Evolutionary conservation across 129 eudicot species (phyloP).

Genomic region (Ambrosia artemisiifolia): DNA sequence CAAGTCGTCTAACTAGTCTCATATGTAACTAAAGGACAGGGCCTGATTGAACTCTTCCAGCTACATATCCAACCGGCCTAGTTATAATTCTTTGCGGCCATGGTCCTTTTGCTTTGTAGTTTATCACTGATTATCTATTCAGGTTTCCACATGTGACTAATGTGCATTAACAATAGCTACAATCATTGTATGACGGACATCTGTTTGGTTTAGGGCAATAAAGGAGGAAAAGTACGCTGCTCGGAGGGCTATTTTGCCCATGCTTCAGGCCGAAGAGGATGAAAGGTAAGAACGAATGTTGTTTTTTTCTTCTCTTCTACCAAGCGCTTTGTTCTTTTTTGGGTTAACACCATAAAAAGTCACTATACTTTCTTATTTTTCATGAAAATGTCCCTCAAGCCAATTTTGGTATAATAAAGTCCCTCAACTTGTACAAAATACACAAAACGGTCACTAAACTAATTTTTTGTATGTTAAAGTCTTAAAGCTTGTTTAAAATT

Average conservation of each 20-base stretch:
- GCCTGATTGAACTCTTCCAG: not conserved
- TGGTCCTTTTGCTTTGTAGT: not conserved
- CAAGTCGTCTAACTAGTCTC: not conserved
- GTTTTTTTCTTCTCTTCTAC: not conserved
- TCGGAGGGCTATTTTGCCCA: conserved; percentile 80
- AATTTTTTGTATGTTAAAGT: too few relatives aligned
- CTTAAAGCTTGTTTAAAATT: too few relatives aligned
- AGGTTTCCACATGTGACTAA: not conserved
- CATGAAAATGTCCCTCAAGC: too few relatives aligned
- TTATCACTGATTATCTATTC: not conserved
- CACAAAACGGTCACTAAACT: too few relatives aligned
- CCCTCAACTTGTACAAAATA: too few relatives aligned
- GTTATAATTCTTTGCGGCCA: not conserved
- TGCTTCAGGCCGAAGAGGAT: conserved; percentile 98
- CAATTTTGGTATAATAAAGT: too few relatives aligned
- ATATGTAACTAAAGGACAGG: not conserved
- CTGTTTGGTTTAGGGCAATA: conserved; percentile 52
- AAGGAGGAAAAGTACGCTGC: conserved; percentile 93
- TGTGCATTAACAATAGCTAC: not conserved
- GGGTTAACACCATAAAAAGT: too few relatives aligned
- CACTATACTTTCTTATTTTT: too few relatives aligned
- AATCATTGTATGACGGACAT: not conserved
- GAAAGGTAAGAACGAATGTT: conserved; percentile 56
- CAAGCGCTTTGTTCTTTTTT: not conserved
- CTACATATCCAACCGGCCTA: not conserved